Percentiles rank a stretch among this genome's conserved stretches.
phyloP scores from a whole-genome alignment of 495 filamentous ascomycete species.

The Neurospora discreta region DNA sequence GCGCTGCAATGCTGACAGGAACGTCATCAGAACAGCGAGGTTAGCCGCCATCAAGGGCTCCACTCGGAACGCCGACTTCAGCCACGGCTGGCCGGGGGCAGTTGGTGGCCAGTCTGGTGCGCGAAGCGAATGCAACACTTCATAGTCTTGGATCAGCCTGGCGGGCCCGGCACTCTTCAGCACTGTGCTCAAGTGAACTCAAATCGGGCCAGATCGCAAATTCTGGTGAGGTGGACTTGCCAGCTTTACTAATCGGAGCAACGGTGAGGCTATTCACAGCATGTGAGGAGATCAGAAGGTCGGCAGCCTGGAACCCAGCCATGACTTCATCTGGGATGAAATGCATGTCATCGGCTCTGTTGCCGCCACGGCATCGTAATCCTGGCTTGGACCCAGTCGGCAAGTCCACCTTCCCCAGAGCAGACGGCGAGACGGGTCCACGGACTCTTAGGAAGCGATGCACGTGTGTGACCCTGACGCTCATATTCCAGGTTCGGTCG shows the following conservation, averaged over 20 bases:
- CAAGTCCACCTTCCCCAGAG: not conserved
- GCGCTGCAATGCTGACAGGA: not conserved
- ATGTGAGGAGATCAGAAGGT: not conserved
- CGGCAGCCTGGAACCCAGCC: not conserved
- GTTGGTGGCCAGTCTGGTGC: not conserved
- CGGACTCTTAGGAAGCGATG: not conserved
- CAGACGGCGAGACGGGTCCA: not conserved
- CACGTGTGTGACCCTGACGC: not conserved
- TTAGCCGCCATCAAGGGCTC: not conserved
- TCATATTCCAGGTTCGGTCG: not conserved
- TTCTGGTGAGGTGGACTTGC: not conserved
- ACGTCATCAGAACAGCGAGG: not conserved
- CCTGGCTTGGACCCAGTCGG: not conserved
- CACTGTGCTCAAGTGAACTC: not conserved
- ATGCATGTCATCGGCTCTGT: not conserved
- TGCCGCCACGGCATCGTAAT: not conserved
- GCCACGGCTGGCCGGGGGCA: not conserved
- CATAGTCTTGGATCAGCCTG: not conserved
- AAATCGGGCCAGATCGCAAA: not conserved
- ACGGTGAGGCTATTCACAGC: constrained; percentile 8
- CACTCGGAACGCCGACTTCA: not conserved
- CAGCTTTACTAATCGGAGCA: not conserved
- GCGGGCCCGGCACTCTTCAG: not conserved
- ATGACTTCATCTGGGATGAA: not conserved
- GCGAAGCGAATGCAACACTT: not conserved